Base-by-base conservation (phyloP, 2,329 filamentous ascomycete genomes). In the Penicillium crustosum region DNA sequence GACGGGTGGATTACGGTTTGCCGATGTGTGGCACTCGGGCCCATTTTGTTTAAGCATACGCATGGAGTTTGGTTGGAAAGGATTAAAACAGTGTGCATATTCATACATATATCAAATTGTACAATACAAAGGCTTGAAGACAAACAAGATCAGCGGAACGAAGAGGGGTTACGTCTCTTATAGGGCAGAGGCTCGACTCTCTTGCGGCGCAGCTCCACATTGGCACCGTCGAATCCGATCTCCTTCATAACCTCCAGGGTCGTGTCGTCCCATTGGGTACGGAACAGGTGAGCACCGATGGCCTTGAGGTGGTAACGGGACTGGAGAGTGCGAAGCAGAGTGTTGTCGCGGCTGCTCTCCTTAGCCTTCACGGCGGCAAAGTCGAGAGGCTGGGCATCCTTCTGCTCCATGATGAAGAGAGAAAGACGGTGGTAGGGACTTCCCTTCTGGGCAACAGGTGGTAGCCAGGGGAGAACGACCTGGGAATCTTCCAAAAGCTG, bases 351-450 rank as follows among this genome's bases (percentile, higher is more conserved):
- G 66, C 78, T 73, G 13, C 70, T 69, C 54, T 76, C 75, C 65
- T 74, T 73, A 65, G 83, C 77, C 68, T 81, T 82, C 43, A 91
- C 77, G 57, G 80, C 77, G 39, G 78, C 78, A 27, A 83, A 76
- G 68, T 91, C 85, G 62, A 92, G 70, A 4, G 75, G 77, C 61
- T 82, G 68, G 53, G 83, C 85, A 53, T 86, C 79, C 51, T 83
- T 80, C 76, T 99, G 94, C 78, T 96, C 86, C 49, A 97, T 81
- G 23, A 99, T 79, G 72, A 94, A 89, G 59, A 97, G 79, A 48
- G 88, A 88, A 54, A 97, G 81, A 52, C 94, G 89, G 77, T 97
- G 94, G 78, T 97, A 97, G 1, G 90, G 90, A 2, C 89, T 85
- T 57, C 94, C 94, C 80, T 94, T 96, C 73, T 96, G 90, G 0